Evolutionary conservation across 345 rosid species (phyloP).

Genomic region (Limnanthes douglasii): DNA sequence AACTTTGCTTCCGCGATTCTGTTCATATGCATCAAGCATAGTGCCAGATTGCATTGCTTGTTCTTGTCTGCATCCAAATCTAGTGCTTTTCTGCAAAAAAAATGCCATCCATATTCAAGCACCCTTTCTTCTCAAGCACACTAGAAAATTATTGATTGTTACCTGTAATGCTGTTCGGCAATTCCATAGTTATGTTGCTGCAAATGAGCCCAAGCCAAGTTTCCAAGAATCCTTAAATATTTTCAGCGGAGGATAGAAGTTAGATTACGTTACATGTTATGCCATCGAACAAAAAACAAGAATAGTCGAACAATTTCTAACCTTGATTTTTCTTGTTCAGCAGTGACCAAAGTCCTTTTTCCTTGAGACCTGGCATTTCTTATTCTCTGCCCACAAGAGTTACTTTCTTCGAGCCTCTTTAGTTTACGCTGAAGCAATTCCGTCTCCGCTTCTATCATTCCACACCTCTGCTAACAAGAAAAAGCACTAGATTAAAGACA

Average conservation of each 20-base stretch:
- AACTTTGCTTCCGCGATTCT: slow-evolving; percentile 52
- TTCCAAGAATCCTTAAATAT: slow-evolving; percentile 48
- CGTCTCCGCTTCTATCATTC: slow-evolving; percentile 72
- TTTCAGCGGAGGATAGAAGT: background rate
- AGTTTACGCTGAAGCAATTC: slow-evolving; percentile 57
- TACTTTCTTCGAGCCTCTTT: slow-evolving; percentile 38
- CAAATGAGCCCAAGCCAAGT: slow-evolving; percentile 82
- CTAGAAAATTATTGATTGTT: no score
- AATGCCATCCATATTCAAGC: no score
- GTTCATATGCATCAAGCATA: slow-evolving; percentile 64
- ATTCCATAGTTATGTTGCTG: slow-evolving; percentile 54
- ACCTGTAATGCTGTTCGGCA: slow-evolving; percentile 73
- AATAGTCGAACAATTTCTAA: slow-evolving; percentile 1
- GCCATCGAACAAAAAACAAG: background rate
- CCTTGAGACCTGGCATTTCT: slow-evolving; percentile 65
- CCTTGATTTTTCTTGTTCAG: slow-evolving; percentile 71
- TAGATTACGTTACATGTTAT: background rate
- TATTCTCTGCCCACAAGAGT: slow-evolving; percentile 32
- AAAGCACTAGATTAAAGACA: slow-evolving; percentile 2
- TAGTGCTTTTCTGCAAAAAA: slow-evolving; percentile 44
- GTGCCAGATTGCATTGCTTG: slow-evolving; percentile 62
- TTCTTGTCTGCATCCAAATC: slow-evolving; percentile 48
- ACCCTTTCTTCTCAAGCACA: no score
- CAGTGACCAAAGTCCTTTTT: slow-evolving; percentile 42
- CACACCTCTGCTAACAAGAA: slow-evolving; percentile 39